Conservation (phyloP, 192 early-diverging fungal genomes). For the Backusella australiensis region DNA sequence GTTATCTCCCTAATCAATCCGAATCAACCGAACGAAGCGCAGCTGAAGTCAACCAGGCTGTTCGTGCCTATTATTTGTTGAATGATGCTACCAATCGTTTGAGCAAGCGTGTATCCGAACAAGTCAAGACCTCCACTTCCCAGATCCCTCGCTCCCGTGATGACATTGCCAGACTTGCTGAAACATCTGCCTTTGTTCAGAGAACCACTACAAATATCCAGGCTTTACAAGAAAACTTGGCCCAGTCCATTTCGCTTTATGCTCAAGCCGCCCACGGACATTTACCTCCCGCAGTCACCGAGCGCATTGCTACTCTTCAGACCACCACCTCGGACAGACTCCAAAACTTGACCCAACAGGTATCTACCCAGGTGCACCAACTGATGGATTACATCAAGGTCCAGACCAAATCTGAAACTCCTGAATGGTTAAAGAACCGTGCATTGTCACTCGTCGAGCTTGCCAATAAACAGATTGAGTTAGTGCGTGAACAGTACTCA, state of each 20-base stretch:
- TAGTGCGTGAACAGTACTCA: constrained; percentile 40
- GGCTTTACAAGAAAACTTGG: constrained; percentile 23
- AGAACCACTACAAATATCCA: constrained; percentile 28
- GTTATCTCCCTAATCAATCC: constrained; percentile 32
- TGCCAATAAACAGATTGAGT: constrained; percentile 43
- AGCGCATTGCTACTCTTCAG: constrained; percentile 16
- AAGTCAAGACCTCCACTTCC: constrained; percentile 20
- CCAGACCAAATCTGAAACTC: constrained; percentile 41
- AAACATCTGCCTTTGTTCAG: constrained; percentile 30
- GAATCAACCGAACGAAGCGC: constrained; percentile 7
- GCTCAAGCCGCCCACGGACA: constrained; percentile 26
- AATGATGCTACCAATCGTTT: constrained; percentile 31
- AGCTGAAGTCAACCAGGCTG: constrained; percentile 30
- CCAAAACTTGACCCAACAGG: constrained; percentile 22
- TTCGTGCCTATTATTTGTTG: constrained; percentile 35
- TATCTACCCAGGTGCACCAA: constrained; percentile 30
- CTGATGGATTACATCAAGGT: constrained; percentile 43
- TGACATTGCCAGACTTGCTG: constrained; percentile 20
- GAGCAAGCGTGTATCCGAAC: constrained; percentile 23
- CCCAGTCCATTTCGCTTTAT: constrained; percentile 22
- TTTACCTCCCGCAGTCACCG: constrained; percentile 26
- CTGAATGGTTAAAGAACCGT: constrained; percentile 45
- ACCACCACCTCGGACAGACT: constrained; percentile 20
- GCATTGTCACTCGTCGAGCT: constrained; percentile 41
- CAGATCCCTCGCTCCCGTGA: constrained; percentile 30